Evolutionary conservation across 192 early-diverging fungal genomes (phyloP).

Genomic region (Haplosporangium gracile): DNA sequence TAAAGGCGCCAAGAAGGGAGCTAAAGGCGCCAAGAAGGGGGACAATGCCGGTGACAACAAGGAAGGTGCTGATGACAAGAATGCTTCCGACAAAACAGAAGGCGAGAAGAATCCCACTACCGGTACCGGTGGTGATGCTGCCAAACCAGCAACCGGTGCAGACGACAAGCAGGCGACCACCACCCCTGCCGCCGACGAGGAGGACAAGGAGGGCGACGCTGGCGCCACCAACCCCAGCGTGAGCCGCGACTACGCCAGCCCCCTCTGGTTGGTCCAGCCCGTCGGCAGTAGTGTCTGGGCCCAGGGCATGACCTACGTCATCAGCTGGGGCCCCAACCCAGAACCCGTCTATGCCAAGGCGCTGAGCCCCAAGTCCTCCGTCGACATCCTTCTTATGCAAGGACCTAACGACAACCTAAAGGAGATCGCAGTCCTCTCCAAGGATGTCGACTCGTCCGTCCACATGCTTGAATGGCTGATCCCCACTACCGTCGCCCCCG

Average conservation of each 20-base stretch:
- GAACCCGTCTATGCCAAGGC: slow-evolving; percentile 34
- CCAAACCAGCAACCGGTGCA: neutral
- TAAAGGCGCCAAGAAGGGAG: slow-evolving; percentile 5
- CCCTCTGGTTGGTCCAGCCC: slow-evolving; percentile 50
- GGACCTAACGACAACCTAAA: slow-evolving; percentile 18
- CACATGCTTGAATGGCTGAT: slow-evolving; percentile 38
- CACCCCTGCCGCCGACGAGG: neutral
- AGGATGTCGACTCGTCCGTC: slow-evolving; percentile 14
- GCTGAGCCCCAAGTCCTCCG: slow-evolving; percentile 14
- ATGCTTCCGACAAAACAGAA: neutral
- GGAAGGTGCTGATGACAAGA: neutral
- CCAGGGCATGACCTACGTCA: slow-evolving; percentile 41
- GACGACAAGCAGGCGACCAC: neutral
- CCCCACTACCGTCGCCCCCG: slow-evolving; percentile 25
- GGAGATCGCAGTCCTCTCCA: slow-evolving; percentile 20
- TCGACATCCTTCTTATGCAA: slow-evolving; percentile 47
- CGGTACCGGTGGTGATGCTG: neutral
- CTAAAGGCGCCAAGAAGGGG: neutral
- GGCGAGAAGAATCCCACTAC: neutral
- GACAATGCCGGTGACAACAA: neutral
- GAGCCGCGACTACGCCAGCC: slow-evolving; percentile 17
- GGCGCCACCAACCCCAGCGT: neutral
- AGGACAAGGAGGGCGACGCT: neutral
- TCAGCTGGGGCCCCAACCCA: slow-evolving; percentile 51
- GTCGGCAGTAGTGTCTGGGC: slow-evolving; percentile 45